Evolutionary conservation across 345 rosid genomes (phyloP), one percentile per base, ranked within the genome.

Genomic region (Erodium maritimum): DNA sequence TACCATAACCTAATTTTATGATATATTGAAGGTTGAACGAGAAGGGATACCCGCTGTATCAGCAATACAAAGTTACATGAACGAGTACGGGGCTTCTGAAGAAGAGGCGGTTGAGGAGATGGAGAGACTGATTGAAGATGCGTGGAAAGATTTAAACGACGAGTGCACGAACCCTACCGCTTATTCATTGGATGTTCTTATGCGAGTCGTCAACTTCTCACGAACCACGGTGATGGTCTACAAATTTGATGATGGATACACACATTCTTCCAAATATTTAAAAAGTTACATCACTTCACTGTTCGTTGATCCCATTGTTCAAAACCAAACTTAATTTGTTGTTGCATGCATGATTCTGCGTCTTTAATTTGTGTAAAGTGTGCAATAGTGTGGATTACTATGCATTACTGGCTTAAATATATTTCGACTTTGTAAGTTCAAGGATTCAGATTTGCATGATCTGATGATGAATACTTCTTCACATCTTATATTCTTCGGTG

Each of bases 91-190:
- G 4, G 55, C n/a, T 2, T 50, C 50, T 0, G 57, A 61, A 21
- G 56, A 29, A 7, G 57, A 52, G 25, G 64, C 57, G 17, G 23
- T 24, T 18, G 24, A 24, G 20, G 57, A 24, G 12, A 23, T 61
- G 6, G 9, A 13, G 5, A 61, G 52, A 21, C 16, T 18, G 20
- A 48, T 52, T 25, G 45, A 7, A 3, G 17, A 61, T 20, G 57
- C 50, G 5, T 61, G 64, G 64, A 61, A 52, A 56, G 48, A 23
- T 54, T 22, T 51, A 16, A 60, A 60, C 24, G 23, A 60, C 17
- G 64, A 16, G 16, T 19, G 33, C 4, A 2, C 19, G 23, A 0
- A 1, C 13, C 51, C 57, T 0, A 5, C 18, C 46, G 16, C 16
- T 7, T 1, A 21, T 13, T 19, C 54, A 0, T 9, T 5, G 20